Base-by-base conservation (phyloP, 163 green algal genomes). In the Prototheca wickerhamii region DNA sequence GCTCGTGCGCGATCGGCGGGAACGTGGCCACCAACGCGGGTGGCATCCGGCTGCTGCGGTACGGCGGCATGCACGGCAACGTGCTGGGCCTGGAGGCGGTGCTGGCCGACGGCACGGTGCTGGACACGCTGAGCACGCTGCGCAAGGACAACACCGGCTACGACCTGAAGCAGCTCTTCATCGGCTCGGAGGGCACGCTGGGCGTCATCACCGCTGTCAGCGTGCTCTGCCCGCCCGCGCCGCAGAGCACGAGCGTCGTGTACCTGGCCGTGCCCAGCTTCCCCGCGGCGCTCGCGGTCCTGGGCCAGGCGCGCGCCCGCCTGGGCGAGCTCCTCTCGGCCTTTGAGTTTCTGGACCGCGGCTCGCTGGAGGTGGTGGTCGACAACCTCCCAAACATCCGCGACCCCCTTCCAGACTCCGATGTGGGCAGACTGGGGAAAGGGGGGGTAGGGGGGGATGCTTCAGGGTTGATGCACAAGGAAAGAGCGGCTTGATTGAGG, bases 131-230 rank as follows among this genome's bases (percentile, higher is more conserved):
- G 50, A 70, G 29, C 50, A 79, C 70, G 18, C 69, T 96, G 55
- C 76, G 86, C 21, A 98, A 99, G 71, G 90, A 99, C 85, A 99
- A 98, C 84, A 98, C 93, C 0, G 93, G 91, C 33, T 97, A 95
- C 63, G 89, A 98, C 78, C 73, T 98, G 46, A 97, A 98, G 80
- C 89, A 99, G 73, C 81, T 99, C 23, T 96, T 99, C 76, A 95
- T 99, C 17, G 93, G 92, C 2, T 84, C 79, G 4, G 93, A 99
- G 70, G 93, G 93, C 42, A 97, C 84, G 12, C 78, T 99, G 51
- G 90, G 88, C 21, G 63, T 95, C 4, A 73, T 97, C 33, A 95
- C 89, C 2, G 78, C 76, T 3, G 89, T 94, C 2, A 73, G 82
- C 17, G 75, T 96, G 66, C 81, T 18, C 49, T 73, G 37, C 76